A percentile compares a stretch with the other conserved stretches of the same genome.
These are phyloP conservation scores for Suillus clintonianus DNA, from an alignment of 768 basidiomycete species.

Conservation along the genomic window DNA sequence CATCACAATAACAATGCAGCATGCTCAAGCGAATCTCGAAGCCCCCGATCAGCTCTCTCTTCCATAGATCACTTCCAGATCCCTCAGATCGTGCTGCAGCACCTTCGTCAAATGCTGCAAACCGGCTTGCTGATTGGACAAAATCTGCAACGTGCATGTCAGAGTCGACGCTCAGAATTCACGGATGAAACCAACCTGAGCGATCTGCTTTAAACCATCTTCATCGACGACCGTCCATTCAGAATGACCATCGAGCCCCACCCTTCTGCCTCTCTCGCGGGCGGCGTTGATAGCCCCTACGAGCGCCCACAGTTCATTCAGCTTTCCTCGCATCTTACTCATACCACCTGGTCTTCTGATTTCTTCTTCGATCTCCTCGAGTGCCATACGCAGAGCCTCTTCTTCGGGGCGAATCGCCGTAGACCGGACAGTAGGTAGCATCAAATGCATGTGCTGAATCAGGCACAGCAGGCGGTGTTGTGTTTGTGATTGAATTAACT, in stretches of 20 bases:
- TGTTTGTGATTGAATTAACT: slow-evolving; percentile 66
- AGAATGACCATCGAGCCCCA: slow-evolving; percentile 39
- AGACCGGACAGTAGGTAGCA: slow-evolving; percentile 75
- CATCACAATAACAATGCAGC: slow-evolving; percentile 17
- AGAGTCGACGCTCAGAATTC: slow-evolving; percentile 4
- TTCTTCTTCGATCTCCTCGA: slow-evolving; percentile 79
- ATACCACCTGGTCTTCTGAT: slow-evolving; percentile 51
- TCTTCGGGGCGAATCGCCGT: slow-evolving; percentile 80
- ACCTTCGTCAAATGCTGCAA: slow-evolving; percentile 80
- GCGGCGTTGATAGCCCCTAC: slow-evolving; percentile 70
- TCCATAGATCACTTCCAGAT: slow-evolving; percentile 66
- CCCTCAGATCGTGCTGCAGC: slow-evolving; percentile 61
- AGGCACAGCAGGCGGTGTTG: slow-evolving; percentile 68
- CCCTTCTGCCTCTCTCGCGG: slow-evolving; percentile 50
- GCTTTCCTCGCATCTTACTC: slow-evolving; percentile 66
- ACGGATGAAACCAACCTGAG: slow-evolving; percentile 51
- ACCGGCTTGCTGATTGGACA: slow-evolving; percentile 78
- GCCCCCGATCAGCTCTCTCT: slow-evolving; percentile 39
- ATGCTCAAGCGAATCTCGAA: slow-evolving; percentile 28
- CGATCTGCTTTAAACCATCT: slow-evolving; percentile 75
- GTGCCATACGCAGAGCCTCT: slow-evolving; percentile 65
- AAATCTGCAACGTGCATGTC: slow-evolving; percentile 47
- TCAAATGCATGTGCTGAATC: slow-evolving; percentile 74
- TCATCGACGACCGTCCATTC: slow-evolving; percentile 90
- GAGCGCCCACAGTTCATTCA: slow-evolving; percentile 86